Percentiles rank a stretch among this genome's conserved stretches.
Evolutionary conservation across 2,329 filamentous ascomycete genomes (phyloP).

Genomic region (Juglanconis juglandina): DNA sequence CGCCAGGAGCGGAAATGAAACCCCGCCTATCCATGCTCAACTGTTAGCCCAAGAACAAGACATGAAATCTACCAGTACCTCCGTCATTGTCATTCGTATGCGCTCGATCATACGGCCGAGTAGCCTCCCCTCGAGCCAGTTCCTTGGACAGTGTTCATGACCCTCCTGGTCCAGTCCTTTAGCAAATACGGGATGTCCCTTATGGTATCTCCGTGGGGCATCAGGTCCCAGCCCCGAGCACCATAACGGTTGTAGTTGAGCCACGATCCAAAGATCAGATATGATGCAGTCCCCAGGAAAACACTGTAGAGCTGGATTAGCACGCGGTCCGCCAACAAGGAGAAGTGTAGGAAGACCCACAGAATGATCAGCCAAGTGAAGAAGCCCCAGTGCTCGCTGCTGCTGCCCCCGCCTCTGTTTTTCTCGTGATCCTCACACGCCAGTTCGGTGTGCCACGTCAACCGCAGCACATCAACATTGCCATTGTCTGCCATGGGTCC

Average conservation of each 20-base stretch:
- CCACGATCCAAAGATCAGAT: conserved; percentile 98
- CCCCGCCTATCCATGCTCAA: conserved; percentile 11
- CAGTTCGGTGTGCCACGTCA: conserved; percentile 85
- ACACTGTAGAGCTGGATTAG: conserved; percentile 49
- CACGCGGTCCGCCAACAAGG: not conserved
- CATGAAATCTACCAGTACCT: not conserved
- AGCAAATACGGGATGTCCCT: conserved; percentile 88
- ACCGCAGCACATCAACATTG: conserved; percentile 59
- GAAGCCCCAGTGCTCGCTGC: conserved; percentile 73
- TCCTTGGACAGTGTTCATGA: conserved; percentile 81
- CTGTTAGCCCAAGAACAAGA: not conserved
- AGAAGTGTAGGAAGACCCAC: conserved; percentile 48
- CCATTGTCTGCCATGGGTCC: conserved; percentile 53
- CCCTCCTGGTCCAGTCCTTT: conserved; percentile 79
- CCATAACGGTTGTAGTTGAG: conserved; percentile 98
- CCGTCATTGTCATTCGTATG: not conserved
- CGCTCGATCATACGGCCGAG: conserved; percentile 71
- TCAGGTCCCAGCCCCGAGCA: conserved; percentile 87
- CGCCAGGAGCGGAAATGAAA: not conserved
- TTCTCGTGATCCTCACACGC: conserved; percentile 63
- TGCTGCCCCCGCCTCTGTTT: conserved; percentile 38
- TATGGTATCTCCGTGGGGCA: conserved; percentile 89
- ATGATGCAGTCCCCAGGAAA: conserved; percentile 81
- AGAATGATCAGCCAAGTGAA: conserved; percentile 96
- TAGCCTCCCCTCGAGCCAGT: conserved; percentile 85